Evolutionary conservation across 305 asterid species (phyloP).

Genomic region (Fraxinus sp.): DNA sequence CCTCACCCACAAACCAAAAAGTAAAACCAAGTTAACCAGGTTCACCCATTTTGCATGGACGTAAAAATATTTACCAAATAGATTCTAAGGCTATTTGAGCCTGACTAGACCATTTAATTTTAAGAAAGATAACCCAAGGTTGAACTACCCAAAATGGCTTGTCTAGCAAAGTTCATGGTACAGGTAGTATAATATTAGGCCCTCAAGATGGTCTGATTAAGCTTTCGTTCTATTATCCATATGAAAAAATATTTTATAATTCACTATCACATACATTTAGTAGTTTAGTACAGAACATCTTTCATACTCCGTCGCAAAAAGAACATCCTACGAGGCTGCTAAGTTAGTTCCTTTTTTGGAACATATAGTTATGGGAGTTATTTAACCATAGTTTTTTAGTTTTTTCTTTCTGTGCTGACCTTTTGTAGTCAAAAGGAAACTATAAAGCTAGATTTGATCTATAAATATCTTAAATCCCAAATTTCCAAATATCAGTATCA

Average conservation of each 20-base stretch:
- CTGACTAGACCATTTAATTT: not conserved
- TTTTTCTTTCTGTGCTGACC: not conserved
- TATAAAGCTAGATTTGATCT: not conserved
- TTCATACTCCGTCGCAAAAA: not conserved
- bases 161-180: not conserved
- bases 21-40: not conserved
- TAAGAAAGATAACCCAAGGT: not conserved
- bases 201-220: not conserved
- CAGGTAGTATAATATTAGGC: not conserved
- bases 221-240: slow-evolving; percentile 9
- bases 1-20: not conserved
- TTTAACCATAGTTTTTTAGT: not conserved
- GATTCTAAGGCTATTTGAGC: not conserved
- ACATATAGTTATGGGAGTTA: not conserved
- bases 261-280: not conserved
- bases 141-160: not conserved
- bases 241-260: not conserved
- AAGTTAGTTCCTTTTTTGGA: not conserved
- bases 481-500: not conserved
- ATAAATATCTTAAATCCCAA: not conserved
- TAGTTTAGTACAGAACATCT: not conserved
- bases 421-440: not conserved
- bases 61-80: not conserved
- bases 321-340: not conserved
- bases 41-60: not conserved